These are phyloP conservation scores for Podospora pseudoanserina DNA, from an alignment of 495 filamentous ascomycete genomes.

Conservation along the genomic window DNA sequence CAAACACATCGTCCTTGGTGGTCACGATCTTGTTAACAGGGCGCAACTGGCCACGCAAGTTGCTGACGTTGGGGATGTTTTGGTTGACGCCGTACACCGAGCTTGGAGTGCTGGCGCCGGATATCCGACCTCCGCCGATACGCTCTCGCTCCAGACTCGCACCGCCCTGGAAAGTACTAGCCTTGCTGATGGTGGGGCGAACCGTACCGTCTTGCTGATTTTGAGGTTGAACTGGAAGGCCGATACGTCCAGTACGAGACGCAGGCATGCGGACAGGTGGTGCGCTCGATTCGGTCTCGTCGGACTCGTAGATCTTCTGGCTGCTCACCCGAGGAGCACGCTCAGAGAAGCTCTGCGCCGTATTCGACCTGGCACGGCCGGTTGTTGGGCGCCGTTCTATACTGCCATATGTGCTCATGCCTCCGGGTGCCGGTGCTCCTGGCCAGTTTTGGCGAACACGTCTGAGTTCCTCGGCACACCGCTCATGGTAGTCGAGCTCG, in stretches of 20 bases:
- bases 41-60: conserved; percentile 41
- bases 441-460: conserved; percentile 50
- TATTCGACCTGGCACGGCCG: conserved; percentile 45
- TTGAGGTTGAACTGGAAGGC: conserved; percentile 40
- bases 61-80: conserved; percentile 32
- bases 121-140: conserved; percentile 18
- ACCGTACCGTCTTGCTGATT: conserved; percentile 37
- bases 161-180: conserved; percentile 41
- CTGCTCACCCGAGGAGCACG: conserved; percentile 39
- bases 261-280: conserved; percentile 58
- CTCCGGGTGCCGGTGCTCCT: conserved; percentile 13
- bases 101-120: conserved; percentile 26
- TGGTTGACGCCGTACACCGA: conserved; percentile 30
- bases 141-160: conserved; percentile 30
- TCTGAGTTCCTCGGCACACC: conserved; percentile 69
- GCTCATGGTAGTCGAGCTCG: conserved; percentile 87
- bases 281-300: conserved; percentile 34
- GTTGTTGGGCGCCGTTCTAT: conserved; percentile 31
- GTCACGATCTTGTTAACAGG: conserved; percentile 40
- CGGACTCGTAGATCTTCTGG: conserved; percentile 34
- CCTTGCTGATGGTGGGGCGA: conserved; percentile 36
- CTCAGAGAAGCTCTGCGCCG: conserved; percentile 42
- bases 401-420: conserved; percentile 21
- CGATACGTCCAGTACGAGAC: conserved; percentile 43
- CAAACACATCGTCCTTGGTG: conserved; percentile 55